Evolutionary conservation across 1,284 basidiomycete species (phyloP).

Genomic region (Gymnopus androsaceus): DNA sequence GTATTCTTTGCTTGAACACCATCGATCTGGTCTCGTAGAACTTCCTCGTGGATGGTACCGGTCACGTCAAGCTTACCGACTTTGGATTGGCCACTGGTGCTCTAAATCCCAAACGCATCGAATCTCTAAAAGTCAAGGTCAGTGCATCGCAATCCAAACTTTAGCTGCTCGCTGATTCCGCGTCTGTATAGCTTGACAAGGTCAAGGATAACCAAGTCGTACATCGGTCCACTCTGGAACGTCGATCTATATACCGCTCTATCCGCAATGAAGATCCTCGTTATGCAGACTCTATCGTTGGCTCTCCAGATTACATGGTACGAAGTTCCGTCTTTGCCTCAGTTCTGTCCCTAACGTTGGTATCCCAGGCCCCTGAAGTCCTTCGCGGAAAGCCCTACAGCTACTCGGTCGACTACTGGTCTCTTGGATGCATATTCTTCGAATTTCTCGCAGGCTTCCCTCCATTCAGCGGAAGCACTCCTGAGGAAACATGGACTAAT

Average conservation of each 20-base stretch:
- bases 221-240: constrained; percentile 91
- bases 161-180: constrained; percentile 2
- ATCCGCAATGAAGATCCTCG: constrained; percentile 90
- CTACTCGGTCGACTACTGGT: constrained; percentile 98
- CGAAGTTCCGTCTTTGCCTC: not conserved
- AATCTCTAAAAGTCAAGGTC: constrained; percentile 91
- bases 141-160: constrained; percentile 18
- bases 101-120: constrained; percentile 93
- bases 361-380: constrained; percentile 76
- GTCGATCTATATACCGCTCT: constrained; percentile 92
- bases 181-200: constrained; percentile 76
- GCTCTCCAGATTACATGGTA: constrained; percentile 95
- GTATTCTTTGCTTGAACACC: not conserved
- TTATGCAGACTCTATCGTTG: constrained; percentile 97
- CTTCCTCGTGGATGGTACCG: constrained; percentile 93
- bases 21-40: constrained; percentile 57
- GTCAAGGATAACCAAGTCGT: constrained; percentile 94
- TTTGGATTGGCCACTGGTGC: constrained; percentile 98
- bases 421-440: constrained; percentile 96
- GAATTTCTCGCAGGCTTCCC: constrained; percentile 98
- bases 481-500: constrained; percentile 99
- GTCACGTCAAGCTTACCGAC: constrained; percentile 98
- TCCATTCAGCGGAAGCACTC: constrained; percentile 93
- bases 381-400: constrained; percentile 93
- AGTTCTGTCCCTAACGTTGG: not conserved